Evolutionary conservation across 2,329 filamentous ascomycete species (phyloP).

Genomic region (Pseudogymnoascus sp.): DNA sequence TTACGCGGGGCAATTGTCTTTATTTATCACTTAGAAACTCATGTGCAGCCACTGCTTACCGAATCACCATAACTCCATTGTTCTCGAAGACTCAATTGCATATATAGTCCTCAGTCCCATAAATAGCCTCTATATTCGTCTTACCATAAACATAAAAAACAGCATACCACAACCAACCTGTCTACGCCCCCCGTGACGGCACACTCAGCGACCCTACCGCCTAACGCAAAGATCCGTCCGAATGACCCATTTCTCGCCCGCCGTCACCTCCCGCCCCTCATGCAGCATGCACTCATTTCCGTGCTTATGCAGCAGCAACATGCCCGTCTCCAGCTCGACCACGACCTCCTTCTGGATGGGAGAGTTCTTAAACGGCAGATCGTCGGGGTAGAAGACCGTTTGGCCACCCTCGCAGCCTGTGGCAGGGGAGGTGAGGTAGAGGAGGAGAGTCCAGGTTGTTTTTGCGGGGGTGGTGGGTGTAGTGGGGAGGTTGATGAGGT

Average conservation of each 20-base stretch:
- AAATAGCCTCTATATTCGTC: neutral
- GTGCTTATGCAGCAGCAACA: constrained; percentile 80
- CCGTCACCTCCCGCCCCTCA: constrained; percentile 69
- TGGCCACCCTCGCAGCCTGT: constrained; percentile 78
- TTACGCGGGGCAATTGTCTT: neutral
- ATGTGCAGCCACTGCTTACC: neutral
- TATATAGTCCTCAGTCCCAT: neutral
- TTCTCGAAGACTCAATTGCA: neutral
- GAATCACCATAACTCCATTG: neutral
- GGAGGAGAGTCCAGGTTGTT: constrained; percentile 85
- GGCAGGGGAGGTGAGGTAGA: constrained; percentile 71
- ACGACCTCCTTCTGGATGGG: constrained; percentile 53
- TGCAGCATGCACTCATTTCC: constrained; percentile 86
- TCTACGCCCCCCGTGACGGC: neutral
- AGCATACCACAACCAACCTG: neutral
- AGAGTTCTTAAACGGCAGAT: constrained; percentile 39
- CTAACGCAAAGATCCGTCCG: constrained; percentile 70
- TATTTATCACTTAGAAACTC: neutral
- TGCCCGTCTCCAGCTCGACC: constrained; percentile 71
- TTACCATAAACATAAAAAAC: neutral
- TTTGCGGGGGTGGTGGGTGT: constrained; percentile 42
- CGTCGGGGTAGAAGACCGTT: constrained; percentile 79
- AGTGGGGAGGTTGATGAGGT: constrained; percentile 54
- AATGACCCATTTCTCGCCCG: constrained; percentile 86
- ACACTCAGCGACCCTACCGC: constrained; percentile 28